These are phyloP conservation scores for Neurospora crassa DNA, from an alignment of 2,329 filamentous ascomycete species.

Conservation along the genomic window DNA sequence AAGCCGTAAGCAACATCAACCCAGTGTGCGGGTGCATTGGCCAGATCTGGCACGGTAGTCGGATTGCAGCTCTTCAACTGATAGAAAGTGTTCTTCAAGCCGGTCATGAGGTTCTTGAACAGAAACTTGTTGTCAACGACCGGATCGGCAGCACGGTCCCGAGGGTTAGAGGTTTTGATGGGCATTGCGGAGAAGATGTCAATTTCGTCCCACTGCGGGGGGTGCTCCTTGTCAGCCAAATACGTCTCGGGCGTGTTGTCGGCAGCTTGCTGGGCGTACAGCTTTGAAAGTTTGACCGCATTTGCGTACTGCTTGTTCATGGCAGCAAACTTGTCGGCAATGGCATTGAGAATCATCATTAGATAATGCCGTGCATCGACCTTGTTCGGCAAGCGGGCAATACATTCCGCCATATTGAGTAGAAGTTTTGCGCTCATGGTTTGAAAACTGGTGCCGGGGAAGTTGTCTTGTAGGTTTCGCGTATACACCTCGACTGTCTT, in stretches of 20 bases:
- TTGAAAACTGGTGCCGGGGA: slow-evolving; percentile 96
- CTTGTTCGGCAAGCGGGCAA: slow-evolving; percentile 88
- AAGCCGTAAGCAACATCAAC: slow-evolving; percentile 93
- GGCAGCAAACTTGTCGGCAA: slow-evolving; percentile 93
- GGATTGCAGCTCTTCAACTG: slow-evolving; percentile 87
- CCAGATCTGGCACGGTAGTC: slow-evolving; percentile 58
- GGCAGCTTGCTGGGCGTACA: slow-evolving; percentile 61
- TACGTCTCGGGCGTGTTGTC: slow-evolving; percentile 61
- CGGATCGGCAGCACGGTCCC: slow-evolving; percentile 80
- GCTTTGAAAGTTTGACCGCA: slow-evolving; percentile 82
- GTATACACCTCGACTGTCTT: slow-evolving; percentile 97
- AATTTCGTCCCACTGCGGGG: slow-evolving; percentile 93
- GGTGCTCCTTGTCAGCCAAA: slow-evolving; percentile 68
- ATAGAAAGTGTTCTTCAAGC: slow-evolving; percentile 93
- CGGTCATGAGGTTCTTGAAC: slow-evolving; percentile 93
- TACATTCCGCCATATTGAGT: slow-evolving; percentile 96
- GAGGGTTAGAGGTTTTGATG: slow-evolving; percentile 87
- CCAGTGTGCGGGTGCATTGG: slow-evolving; percentile 82
- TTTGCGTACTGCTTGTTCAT: slow-evolving; percentile 98
- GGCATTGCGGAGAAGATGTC: slow-evolving; percentile 96
- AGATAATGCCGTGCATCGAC: slow-evolving; percentile 89
- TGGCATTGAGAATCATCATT: slow-evolving; percentile 95
- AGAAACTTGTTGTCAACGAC: slow-evolving; percentile 96
- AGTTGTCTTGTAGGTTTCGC: slow-evolving; percentile 87
- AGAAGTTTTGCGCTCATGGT: slow-evolving; percentile 98